These are phyloP conservation scores for Yarrowia sp. DNA, from an alignment of 805 yeast species.

Conservation along the genomic window DNA sequence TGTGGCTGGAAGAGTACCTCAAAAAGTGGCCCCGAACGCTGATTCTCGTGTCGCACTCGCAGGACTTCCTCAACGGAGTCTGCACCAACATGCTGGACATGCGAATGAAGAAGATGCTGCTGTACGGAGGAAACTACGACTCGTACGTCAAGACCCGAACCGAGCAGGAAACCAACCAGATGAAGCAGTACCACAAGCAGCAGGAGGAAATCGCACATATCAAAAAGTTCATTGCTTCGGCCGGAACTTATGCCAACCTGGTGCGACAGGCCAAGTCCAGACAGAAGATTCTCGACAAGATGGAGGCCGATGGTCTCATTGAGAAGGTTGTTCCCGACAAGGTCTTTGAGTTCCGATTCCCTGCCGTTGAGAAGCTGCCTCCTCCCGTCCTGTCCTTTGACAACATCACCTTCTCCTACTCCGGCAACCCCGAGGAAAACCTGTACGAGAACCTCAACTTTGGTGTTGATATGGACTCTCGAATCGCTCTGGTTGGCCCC, in stretches of 20 bases:
- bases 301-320: slow-evolving; percentile 97
- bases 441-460: slow-evolving; percentile 87
- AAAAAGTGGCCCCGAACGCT: slow-evolving; percentile 91
- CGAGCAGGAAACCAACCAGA: slow-evolving; percentile 94
- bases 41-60: slow-evolving; percentile 94
- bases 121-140: slow-evolving; percentile 98
- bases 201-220: slow-evolving; percentile 98
- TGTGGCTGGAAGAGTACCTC: slow-evolving; percentile 97
- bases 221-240: slow-evolving; percentile 97
- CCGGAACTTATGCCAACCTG: slow-evolving; percentile 98
- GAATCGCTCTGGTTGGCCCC: slow-evolving; percentile 97
- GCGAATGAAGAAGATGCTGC: slow-evolving; percentile 71
- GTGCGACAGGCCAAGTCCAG: slow-evolving; percentile 98
- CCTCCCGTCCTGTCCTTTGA: slow-evolving; percentile 98
- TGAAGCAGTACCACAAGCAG: slow-evolving; percentile 94
- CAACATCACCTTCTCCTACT: slow-evolving; percentile 85
- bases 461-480: slow-evolving; percentile 99
- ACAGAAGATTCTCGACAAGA: slow-evolving; percentile 98
- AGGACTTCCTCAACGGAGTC: slow-evolving; percentile 98
- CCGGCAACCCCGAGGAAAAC: slow-evolving; percentile 71
- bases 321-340: slow-evolving; percentile 89
- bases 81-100: slow-evolving; percentile 97
- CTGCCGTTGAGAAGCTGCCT: slow-evolving; percentile 93
- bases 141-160: slow-evolving; percentile 90
- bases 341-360: slow-evolving; percentile 91